Evolutionary conservation across 768 basidiomycete genomes (phyloP).

Genomic region (Leccinum subgranulosum): DNA sequence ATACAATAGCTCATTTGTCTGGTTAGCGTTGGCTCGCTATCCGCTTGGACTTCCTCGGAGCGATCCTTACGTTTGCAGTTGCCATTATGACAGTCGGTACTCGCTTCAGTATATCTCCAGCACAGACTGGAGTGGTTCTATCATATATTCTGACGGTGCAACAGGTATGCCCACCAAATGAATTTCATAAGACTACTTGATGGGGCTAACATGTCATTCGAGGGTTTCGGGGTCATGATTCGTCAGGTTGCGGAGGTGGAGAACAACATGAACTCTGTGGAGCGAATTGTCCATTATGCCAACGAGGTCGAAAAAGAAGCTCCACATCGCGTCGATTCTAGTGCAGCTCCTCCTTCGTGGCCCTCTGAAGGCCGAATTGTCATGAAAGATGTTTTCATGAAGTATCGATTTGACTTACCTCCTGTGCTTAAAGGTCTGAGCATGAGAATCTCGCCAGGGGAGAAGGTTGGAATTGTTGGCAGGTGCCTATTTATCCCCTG

Average conservation of each 20-base stretch:
- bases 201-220: slow-evolving; percentile 1
- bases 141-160: slow-evolving; percentile 81
- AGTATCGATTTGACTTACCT: slow-evolving; percentile 84
- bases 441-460: slow-evolving; percentile 67
- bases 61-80: slow-evolving; percentile 68
- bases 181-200: background rate
- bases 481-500: slow-evolving; percentile 30
- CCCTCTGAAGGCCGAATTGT: slow-evolving; percentile 70
- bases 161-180: slow-evolving; percentile 44
- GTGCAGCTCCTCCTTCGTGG: slow-evolving; percentile 65
- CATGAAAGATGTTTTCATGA: slow-evolving; percentile 72
- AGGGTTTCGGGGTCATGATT: slow-evolving; percentile 72
- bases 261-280: slow-evolving; percentile 92
- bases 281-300: slow-evolving; percentile 84
- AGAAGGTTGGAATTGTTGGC: slow-evolving; percentile 92
- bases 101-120: slow-evolving; percentile 71
- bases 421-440: slow-evolving; percentile 80
- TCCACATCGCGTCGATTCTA: slow-evolving; percentile 60
- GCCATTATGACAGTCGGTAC: slow-evolving; percentile 75
- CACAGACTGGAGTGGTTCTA: slow-evolving; percentile 73
- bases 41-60: slow-evolving; percentile 81
- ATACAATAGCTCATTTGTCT: background rate
- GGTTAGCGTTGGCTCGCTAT: slow-evolving; percentile 78
- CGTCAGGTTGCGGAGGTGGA: slow-evolving; percentile 83
- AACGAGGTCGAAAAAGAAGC: slow-evolving; percentile 82